Evolutionary conservation across 306 rosid species (phyloP).

Genomic region (Echinosophora koreensis): DNA sequence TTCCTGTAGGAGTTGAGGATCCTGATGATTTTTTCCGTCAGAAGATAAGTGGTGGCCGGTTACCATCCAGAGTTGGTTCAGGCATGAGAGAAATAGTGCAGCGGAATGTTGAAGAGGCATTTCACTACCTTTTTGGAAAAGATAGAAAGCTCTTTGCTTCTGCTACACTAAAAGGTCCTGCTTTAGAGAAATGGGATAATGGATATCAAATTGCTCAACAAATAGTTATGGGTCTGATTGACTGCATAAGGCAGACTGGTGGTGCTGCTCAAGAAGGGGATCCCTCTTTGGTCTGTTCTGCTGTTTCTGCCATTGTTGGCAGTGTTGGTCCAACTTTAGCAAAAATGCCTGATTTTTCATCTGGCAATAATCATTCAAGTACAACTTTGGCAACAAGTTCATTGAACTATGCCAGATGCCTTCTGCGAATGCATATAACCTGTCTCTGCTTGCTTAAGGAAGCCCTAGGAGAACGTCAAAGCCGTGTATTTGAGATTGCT

Average conservation of each 20-base stretch:
- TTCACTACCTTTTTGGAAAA: constrained; percentile 68
- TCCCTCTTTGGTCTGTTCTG: constrained; percentile 92
- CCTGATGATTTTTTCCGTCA: constrained; percentile 94
- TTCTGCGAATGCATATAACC: constrained; percentile 75
- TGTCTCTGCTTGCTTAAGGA: constrained; percentile 94
- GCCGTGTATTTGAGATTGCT: constrained; percentile 94
- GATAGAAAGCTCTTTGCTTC: constrained; percentile 75
- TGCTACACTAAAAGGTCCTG: constrained; percentile 67
- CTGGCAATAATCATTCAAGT: constrained; percentile 60
- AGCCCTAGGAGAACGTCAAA: constrained; percentile 97
- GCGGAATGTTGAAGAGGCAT: constrained; percentile 72
- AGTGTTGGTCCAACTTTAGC: constrained; percentile 73
- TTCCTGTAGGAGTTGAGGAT: constrained; percentile 91
- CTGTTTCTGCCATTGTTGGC: constrained; percentile 86
- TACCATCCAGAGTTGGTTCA: constrained; percentile 74
- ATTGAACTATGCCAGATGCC: constrained; percentile 69
- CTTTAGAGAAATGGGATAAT: constrained; percentile 85
- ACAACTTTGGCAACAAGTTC: constrained; percentile 60
- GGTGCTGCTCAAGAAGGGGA: constrained; percentile 99
- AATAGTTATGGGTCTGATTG: constrained; percentile 75
- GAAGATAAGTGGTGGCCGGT: constrained; percentile 83
- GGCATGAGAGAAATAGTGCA: constrained; percentile 91
- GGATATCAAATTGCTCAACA: constrained; percentile 85
- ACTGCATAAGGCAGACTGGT: constrained; percentile 92
- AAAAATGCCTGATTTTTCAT: constrained; percentile 70